These are phyloP conservation scores for Furcasterigmium furcatum DNA, from an alignment of 2,329 filamentous ascomycete genomes.

Conservation along the genomic window DNA sequence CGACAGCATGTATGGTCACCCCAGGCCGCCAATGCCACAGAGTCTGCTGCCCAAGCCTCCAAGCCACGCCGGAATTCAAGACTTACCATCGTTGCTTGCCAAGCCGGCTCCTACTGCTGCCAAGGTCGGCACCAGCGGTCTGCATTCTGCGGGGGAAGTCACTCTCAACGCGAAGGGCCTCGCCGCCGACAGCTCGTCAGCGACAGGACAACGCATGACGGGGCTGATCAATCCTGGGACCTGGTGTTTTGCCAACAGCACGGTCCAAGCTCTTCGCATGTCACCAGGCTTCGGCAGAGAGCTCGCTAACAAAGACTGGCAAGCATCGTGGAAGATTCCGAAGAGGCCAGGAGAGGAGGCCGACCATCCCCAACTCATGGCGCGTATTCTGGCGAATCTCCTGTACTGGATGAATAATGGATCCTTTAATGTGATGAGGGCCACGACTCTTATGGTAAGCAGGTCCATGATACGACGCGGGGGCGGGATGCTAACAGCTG, in stretches of 20 bases:
- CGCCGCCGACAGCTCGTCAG: not conserved
- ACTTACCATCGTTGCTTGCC: constrained; percentile 54
- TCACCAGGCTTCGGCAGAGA: constrained; percentile 67
- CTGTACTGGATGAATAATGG: constrained; percentile 54
- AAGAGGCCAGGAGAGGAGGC: constrained; percentile 56
- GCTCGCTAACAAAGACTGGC: constrained; percentile 56
- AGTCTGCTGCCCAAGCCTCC: not conserved
- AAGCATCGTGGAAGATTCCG: constrained; percentile 64
- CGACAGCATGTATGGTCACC: not conserved
- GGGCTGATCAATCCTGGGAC: constrained; percentile 78
- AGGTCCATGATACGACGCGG: not conserved
- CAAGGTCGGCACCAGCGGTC: constrained; percentile 75
- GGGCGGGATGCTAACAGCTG: not conserved
- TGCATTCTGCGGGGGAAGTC: constrained; percentile 28
- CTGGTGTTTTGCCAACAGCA: constrained; percentile 92
- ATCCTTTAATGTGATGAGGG: constrained; percentile 47
- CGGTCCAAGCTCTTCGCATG: constrained; percentile 76
- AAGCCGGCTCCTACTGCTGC: constrained; percentile 68
- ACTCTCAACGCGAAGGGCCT: no score
- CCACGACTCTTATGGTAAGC: constrained; percentile 55
- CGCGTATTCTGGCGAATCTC: constrained; percentile 55
- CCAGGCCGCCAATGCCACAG: constrained; percentile 9
- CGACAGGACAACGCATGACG: constrained; percentile 48
- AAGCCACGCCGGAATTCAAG: constrained; percentile 31
- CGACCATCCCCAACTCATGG: constrained; percentile 55